Evolutionary conservation across 768 basidiomycete genomes (phyloP), one percentile per base, ranked within the genome.

Genomic region (Trichaptum fuscoviolaceum): DNA sequence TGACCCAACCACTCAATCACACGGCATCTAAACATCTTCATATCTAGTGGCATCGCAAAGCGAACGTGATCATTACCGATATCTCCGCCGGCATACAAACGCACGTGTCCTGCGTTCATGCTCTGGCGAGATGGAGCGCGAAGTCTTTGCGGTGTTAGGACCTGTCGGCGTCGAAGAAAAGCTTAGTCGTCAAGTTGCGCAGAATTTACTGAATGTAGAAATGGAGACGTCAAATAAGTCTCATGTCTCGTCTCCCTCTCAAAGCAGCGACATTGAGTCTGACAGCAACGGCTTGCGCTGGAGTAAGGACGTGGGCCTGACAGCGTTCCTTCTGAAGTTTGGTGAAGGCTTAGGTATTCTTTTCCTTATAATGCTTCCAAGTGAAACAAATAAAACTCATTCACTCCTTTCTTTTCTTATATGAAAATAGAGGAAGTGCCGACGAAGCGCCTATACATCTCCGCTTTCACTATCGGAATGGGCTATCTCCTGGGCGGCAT

Each of bases 91-190:
- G 52, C 84, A 88, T 68, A 96, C 93, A 10, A 81, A 88, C 58
- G 84, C 88, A 20, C 89, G 96, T 34, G 95, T 99, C n/a, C 75
- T 84, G 2, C 88, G 93, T 15, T 94, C 91, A 65, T 99, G 97
- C 74, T 86, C 87, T 9, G 95, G 95, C 62, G 96, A 99, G 81
- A 91, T 99, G 86, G 95, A 99, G 78, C 88, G 96, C 58, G 97
- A 99, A 74, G 95, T 99, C 0, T 82, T 88, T 65, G 91, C 87
- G 52, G 85, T 99, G 1, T 87, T 99, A 7, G 92, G 90, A 3
- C 92, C 94, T 0, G 83, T 96, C 57, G 97, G 97, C 57, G 88
- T 99, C 26, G 92, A 96, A 69, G 91, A 94, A 71, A 82, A 82
- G 63, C 84, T 92, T 10, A 94, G 91, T 68, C 81, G 87, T 17